A percentile compares a stretch with the other conserved stretches of the same genome.
Conservation (phyloP, 768 basidiomycete genomes). For the Chiua virens region DNA sequence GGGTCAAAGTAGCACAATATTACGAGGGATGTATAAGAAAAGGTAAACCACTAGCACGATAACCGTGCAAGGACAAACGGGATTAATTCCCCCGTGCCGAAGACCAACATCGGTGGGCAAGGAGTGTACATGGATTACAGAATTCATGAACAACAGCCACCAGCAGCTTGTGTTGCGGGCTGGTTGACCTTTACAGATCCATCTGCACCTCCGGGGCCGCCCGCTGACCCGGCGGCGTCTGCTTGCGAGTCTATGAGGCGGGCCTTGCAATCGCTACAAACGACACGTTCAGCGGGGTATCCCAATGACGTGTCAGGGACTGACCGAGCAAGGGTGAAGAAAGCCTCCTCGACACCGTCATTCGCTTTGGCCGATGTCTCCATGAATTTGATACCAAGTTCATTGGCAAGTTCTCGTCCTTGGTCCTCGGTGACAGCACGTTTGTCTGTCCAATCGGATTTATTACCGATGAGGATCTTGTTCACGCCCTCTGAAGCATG, state of each 20-base stretch:
- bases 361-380: slow-evolving; percentile 98
- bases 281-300: background rate
- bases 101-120: background rate
- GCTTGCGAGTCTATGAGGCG: slow-evolving; percentile 94
- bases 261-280: slow-evolving; percentile 88
- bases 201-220: slow-evolving; percentile 40
- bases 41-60: slow-evolving; percentile 11
- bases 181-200: slow-evolving; percentile 70
- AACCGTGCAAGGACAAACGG: slow-evolving; percentile 2
- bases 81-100: slow-evolving; percentile 1
- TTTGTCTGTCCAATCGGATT: slow-evolving; percentile 98
- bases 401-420: slow-evolving; percentile 87
- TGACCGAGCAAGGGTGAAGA: slow-evolving; percentile 94
- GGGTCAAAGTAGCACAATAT: slow-evolving; percentile 15
- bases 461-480: slow-evolving; percentile 99
- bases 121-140: slow-evolving; percentile 3
- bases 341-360: slow-evolving; percentile 97
- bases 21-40: slow-evolving; percentile 16
- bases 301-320: slow-evolving; percentile 23
- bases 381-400: slow-evolving; percentile 95
- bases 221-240: slow-evolving; percentile 47
- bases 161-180: slow-evolving; percentile 44
- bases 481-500: slow-evolving; percentile 99
- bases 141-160: slow-evolving; percentile 54
- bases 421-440: slow-evolving; percentile 88